Conservation (phyloP, 2,329 filamentous ascomycete genomes). For the Verticillium longisporum region DNA sequence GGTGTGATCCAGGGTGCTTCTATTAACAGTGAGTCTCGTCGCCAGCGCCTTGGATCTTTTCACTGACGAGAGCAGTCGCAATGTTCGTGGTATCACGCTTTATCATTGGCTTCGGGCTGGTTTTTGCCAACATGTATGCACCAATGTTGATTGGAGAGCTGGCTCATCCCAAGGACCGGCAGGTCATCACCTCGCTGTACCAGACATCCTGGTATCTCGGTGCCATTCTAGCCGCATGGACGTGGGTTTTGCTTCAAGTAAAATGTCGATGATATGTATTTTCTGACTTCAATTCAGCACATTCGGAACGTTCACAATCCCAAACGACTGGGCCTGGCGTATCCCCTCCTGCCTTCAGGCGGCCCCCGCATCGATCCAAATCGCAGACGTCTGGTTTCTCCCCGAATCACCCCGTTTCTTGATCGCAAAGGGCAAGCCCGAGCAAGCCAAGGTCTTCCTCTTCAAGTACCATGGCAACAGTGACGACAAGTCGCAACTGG, state of each 20-base stretch:
- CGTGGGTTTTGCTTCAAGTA: not conserved
- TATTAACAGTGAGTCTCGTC: not conserved
- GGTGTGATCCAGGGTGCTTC: constrained; percentile 48
- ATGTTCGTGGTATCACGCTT: not conserved
- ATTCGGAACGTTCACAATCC: constrained; percentile 24
- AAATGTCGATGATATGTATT: not conserved
- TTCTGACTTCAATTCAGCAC: constrained; percentile 40
- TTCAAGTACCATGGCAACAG: constrained; percentile 24
- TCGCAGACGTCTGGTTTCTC: constrained; percentile 47
- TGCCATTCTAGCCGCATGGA: constrained; percentile 11
- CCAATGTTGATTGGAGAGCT: constrained; percentile 41
- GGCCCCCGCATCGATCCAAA: constrained; percentile 31
- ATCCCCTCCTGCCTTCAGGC: constrained; percentile 49
- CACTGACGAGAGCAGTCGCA: not conserved
- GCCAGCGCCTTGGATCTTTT: not conserved
- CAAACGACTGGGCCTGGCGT: constrained; percentile 44
- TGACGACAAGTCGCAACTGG: constrained; percentile 34
- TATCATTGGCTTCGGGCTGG: not conserved
- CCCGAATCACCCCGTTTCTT: constrained; percentile 32
- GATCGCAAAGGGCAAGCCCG: constrained; percentile 26
- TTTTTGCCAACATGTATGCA: not conserved
- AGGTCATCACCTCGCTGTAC: constrained; percentile 38
- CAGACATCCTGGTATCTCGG: constrained; percentile 41
- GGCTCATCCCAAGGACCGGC: constrained; percentile 55
- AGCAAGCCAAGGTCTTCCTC: constrained; percentile 25